Conservation (phyloP, 2,329 filamentous ascomycete genomes). For the Ascochyta clinopodiicola region DNA sequence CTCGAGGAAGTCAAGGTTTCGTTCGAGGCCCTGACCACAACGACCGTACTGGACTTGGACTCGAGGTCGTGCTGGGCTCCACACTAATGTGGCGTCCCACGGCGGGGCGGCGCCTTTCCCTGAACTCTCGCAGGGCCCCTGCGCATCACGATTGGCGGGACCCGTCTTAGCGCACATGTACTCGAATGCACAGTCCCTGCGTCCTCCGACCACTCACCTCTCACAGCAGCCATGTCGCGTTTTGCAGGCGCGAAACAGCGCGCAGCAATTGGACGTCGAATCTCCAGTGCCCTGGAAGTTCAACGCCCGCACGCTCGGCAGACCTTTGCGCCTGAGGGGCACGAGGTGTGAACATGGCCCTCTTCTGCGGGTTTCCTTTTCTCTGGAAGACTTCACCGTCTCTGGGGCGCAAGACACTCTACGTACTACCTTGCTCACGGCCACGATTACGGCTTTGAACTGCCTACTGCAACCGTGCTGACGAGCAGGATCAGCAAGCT, state of each 20-base stretch:
- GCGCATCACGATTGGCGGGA: slow-evolving; percentile 28
- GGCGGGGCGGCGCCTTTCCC: slow-evolving; percentile 33
- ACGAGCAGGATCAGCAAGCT: slow-evolving; percentile 32
- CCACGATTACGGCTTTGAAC: slow-evolving; percentile 20
- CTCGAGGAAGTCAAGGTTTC: slow-evolving; percentile 1
- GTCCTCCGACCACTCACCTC: slow-evolving; percentile 34
- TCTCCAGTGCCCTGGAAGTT: slow-evolving; percentile 22
- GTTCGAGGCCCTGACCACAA: slow-evolving; percentile 6
- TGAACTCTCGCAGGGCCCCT: slow-evolving; percentile 17
- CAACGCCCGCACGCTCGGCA: slow-evolving; percentile 30
- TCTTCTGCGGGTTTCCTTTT: slow-evolving; percentile 17
- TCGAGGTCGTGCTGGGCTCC: slow-evolving; percentile 24
- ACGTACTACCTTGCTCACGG: slow-evolving; percentile 26
- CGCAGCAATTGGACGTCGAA: slow-evolving; percentile 32
- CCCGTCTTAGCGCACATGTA: slow-evolving; percentile 6
- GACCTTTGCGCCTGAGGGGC: slow-evolving; percentile 23
- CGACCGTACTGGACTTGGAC: slow-evolving; percentile 18
- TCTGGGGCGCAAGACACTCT: slow-evolving; percentile 23
- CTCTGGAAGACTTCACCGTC: slow-evolving; percentile 20
- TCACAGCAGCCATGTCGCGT: slow-evolving; percentile 30
- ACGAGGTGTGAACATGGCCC: slow-evolving; percentile 28
- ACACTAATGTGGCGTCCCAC: slow-evolving; percentile 7
- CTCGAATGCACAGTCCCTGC: slow-evolving; percentile 29
- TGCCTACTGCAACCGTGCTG: slow-evolving; percentile 22
- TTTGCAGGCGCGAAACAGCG: slow-evolving; percentile 42